These are phyloP conservation scores for Anaeromyces robustus DNA, from an alignment of 192 early-diverging fungal genomes.

Conservation along the genomic window DNA sequence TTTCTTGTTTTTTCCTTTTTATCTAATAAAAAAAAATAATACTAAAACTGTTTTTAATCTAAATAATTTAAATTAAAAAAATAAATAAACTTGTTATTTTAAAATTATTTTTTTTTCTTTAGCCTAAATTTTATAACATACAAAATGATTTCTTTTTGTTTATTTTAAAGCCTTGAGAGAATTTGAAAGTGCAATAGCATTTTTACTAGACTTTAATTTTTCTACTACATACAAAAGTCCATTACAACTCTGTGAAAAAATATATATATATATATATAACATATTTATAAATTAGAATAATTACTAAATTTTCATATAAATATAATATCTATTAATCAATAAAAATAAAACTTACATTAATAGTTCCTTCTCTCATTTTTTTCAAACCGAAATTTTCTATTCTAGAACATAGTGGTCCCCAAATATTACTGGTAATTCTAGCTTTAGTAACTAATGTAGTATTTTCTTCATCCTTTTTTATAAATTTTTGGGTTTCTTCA, in stretches of 20 bases:
- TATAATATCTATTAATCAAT: no score
- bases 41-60: no score
- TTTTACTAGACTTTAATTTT: neutral
- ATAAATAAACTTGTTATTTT: no score
- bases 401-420: constrained; percentile 52
- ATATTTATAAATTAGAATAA: no score
- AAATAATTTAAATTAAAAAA: no score
- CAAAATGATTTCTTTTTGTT: neutral
- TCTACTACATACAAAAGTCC: neutral
- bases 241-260: neutral
- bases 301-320: no score
- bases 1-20: no score
- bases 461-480: constrained; percentile 20
- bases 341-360: neutral
- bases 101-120: no score
- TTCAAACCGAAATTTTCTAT: constrained; percentile 77
- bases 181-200: neutral
- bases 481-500: constrained; percentile 74
- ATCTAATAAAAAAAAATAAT: no score
- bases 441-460: constrained; percentile 70
- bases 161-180: neutral
- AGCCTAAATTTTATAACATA: no score
- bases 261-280: no score
- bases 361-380: neutral
- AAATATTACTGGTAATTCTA: constrained; percentile 70